Evolutionary conservation across 805 yeast species (phyloP).

Genomic region (Spathaspora sp.): DNA sequence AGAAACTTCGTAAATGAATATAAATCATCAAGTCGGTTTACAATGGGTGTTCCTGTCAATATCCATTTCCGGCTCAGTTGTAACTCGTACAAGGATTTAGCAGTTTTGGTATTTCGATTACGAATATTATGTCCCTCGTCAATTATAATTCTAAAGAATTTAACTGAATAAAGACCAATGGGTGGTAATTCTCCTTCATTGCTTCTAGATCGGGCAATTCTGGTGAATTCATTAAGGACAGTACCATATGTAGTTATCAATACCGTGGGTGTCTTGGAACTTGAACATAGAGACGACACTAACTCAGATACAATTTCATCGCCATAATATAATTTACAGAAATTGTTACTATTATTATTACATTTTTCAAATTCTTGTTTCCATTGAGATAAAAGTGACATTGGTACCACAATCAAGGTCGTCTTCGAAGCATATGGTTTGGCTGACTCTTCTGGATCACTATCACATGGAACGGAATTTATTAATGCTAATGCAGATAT

Average conservation of each 20-base stretch:
- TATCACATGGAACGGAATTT: constrained; percentile 59
- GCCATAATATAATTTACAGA: constrained; percentile 74
- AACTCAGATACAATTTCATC: constrained; percentile 52
- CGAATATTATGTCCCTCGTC: constrained; percentile 93
- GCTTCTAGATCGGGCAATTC: constrained; percentile 28
- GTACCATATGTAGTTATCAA: constrained; percentile 87
- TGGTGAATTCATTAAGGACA: constrained; percentile 69
- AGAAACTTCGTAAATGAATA: constrained; percentile 74
- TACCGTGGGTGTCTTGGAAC: constrained; percentile 55
- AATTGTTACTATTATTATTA: constrained; percentile 39
- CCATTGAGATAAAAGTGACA: constrained; percentile 92
- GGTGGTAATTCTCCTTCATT: constrained; percentile 23
- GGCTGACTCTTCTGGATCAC: constrained; percentile 6
- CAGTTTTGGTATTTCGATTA: constrained; percentile 72
- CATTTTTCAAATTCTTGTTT: constrained; percentile 69
- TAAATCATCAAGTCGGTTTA: constrained; percentile 82
- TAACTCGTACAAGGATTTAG: constrained; percentile 72
- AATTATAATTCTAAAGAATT: constrained; percentile 70
- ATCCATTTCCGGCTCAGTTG: constrained; percentile 71
- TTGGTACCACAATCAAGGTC: constrained; percentile 81
- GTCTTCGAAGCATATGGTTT: constrained; percentile 60
- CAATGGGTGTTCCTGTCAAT: constrained; percentile 90
- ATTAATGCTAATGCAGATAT: constrained; percentile 76
- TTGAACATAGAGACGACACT: constrained; percentile 37
- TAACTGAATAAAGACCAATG: constrained; percentile 64